phyloP scores from a whole-genome alignment of 2,329 filamentous ascomycete species.

The Hypoxylon sp. region DNA sequence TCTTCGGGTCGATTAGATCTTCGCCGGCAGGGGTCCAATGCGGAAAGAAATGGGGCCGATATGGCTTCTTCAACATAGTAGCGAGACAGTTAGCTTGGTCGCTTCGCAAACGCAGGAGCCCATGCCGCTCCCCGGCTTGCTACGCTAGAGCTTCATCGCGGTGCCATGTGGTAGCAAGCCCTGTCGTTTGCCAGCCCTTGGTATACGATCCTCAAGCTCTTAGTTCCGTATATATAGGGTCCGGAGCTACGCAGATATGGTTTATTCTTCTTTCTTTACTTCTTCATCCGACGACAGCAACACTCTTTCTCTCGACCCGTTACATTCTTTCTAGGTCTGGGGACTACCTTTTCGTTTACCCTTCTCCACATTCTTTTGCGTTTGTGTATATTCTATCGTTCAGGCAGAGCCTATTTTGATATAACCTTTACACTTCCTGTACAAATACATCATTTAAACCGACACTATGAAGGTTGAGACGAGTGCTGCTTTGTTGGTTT shows the following conservation, averaged over 20 bases:
- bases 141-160: slow-evolving; percentile 25
- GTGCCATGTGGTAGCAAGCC: slow-evolving; percentile 3
- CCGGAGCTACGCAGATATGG: slow-evolving; percentile 16
- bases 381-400: slow-evolving; percentile 34
- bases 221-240: slow-evolving; percentile 39
- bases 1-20: slow-evolving; percentile 42
- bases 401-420: slow-evolving; percentile 42
- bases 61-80: slow-evolving; percentile 31
- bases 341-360: slow-evolving; percentile 39
- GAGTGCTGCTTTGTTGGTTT: slow-evolving; percentile 41
- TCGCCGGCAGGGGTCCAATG: slow-evolving; percentile 21
- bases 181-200: slow-evolving; percentile 20
- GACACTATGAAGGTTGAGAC: slow-evolving; percentile 47
- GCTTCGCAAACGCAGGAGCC: slow-evolving; percentile 22
- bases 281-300: slow-evolving; percentile 41
- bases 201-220: slow-evolving; percentile 28
- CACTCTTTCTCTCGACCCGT: slow-evolving; percentile 38
- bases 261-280: slow-evolving; percentile 17
- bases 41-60: slow-evolving; percentile 29
- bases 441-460: slow-evolving; percentile 22
- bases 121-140: slow-evolving; percentile 15
- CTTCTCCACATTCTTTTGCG: slow-evolving; percentile 39
- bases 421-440: neutral
- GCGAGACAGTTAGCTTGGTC: slow-evolving; percentile 39
- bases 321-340: slow-evolving; percentile 47